Evolutionary conservation across 1,284 basidiomycete species (phyloP).

Genomic region (Apiotrichum laibachii): DNA sequence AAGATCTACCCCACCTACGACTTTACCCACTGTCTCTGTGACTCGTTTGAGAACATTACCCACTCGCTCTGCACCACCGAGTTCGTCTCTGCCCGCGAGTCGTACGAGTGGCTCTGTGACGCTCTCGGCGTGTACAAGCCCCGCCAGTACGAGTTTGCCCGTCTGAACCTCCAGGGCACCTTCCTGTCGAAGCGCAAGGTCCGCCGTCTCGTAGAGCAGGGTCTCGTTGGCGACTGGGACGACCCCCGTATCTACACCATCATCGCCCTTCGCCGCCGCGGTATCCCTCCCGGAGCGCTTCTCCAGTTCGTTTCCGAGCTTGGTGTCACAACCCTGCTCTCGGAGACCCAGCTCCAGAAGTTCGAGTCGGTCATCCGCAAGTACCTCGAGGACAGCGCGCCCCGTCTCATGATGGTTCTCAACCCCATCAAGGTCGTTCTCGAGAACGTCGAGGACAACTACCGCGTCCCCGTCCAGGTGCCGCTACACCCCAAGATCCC

Average conservation of each 20-base stretch:
- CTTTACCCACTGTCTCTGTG: slow-evolving; percentile 96
- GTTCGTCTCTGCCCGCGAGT: slow-evolving; percentile 93
- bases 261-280: slow-evolving; percentile 88
- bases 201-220: slow-evolving; percentile 77
- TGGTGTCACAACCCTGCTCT: slow-evolving; percentile 82
- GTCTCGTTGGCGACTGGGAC: slow-evolving; percentile 89
- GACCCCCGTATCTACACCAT: slow-evolving; percentile 98
- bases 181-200: slow-evolving; percentile 98
- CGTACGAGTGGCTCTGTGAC: slow-evolving; percentile 99
- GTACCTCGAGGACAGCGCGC: slow-evolving; percentile 84
- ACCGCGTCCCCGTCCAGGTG: slow-evolving; percentile 79
- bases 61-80: slow-evolving; percentile 98
- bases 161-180: slow-evolving; percentile 89
- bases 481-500: slow-evolving; percentile 93
- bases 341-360: slow-evolving; percentile 81
- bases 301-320: slow-evolving; percentile 87
- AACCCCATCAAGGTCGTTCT: slow-evolving; percentile 86
- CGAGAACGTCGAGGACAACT: slow-evolving; percentile 87
- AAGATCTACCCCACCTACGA: slow-evolving; percentile 84
- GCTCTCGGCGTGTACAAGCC: slow-evolving; percentile 95
- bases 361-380: slow-evolving; percentile 88
- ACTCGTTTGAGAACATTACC: slow-evolving; percentile 98
- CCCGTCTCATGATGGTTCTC: slow-evolving; percentile 89
- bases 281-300: slow-evolving; percentile 93
- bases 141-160: slow-evolving; percentile 95